phyloP scores from a whole-genome alignment of 2,329 filamentous ascomycete genomes.

The Neonectria hederae region DNA sequence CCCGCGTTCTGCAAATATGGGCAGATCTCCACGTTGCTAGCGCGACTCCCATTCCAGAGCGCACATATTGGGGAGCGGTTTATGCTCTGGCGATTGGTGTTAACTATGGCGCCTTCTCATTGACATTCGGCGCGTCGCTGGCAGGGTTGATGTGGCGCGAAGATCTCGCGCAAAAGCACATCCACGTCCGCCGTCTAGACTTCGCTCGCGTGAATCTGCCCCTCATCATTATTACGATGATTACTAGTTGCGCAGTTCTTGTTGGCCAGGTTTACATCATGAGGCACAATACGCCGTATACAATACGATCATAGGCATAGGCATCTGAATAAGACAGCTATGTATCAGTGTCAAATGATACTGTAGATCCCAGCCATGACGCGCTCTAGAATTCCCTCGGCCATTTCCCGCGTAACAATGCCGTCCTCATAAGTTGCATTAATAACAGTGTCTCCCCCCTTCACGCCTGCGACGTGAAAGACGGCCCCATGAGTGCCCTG shows the following conservation, averaged over 20 bases:
- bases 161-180: constrained; percentile 74
- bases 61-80: constrained; percentile 77
- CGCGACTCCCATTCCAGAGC: constrained; percentile 63
- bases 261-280: constrained; percentile 70
- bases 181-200: constrained; percentile 69
- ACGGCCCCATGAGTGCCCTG: constrained; percentile 9
- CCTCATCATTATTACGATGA: constrained; percentile 76
- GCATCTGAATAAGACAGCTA: background rate
- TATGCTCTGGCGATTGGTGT: constrained; percentile 80
- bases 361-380: background rate
- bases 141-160: constrained; percentile 79
- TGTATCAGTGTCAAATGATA: background rate
- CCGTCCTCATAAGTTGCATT: constrained; percentile 27
- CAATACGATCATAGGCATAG: background rate
- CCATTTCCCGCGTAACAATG: constrained; percentile 8
- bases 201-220: constrained; percentile 76
- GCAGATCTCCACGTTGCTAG: constrained; percentile 63
- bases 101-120: constrained; percentile 79
- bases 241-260: constrained; percentile 68
- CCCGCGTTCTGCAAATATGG: constrained; percentile 76
- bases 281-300: constrained; percentile 29
- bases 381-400: constrained; percentile 9
- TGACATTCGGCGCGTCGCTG: constrained; percentile 75
- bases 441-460: constrained; percentile 27
- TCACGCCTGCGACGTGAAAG: constrained; percentile 16